These are phyloP conservation scores for Incumbomyces delicatus DNA, from an alignment of 2,329 filamentous ascomycete genomes.

Conservation along the genomic window DNA sequence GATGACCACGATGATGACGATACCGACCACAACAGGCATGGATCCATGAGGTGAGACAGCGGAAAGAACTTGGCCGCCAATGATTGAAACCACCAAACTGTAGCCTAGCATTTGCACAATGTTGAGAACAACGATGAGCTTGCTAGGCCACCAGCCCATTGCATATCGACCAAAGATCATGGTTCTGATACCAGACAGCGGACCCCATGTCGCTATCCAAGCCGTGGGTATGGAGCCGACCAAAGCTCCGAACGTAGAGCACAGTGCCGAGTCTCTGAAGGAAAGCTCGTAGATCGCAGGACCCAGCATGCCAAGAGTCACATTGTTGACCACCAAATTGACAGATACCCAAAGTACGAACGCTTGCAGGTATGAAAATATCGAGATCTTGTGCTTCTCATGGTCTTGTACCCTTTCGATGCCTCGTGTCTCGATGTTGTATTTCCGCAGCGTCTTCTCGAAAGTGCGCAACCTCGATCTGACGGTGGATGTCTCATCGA, in stretches of 20 bases:
- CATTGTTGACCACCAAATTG: slow-evolving; percentile 54
- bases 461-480: slow-evolving; percentile 18
- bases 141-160: slow-evolving; percentile 58
- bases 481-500: not conserved
- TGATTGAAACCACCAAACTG: slow-evolving; percentile 49
- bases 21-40: slow-evolving; percentile 56
- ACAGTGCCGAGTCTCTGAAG: slow-evolving; percentile 47
- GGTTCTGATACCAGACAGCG: slow-evolving; percentile 51
- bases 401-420: slow-evolving; percentile 48
- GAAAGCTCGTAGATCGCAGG: slow-evolving; percentile 49
- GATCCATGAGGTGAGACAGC: slow-evolving; percentile 50
- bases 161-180: slow-evolving; percentile 52
- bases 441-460: slow-evolving; percentile 32
- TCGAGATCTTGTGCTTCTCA: slow-evolving; percentile 44
- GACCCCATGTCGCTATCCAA: slow-evolving; percentile 54
- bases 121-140: slow-evolving; percentile 53
- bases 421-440: slow-evolving; percentile 48
- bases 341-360: slow-evolving; percentile 52
- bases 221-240: slow-evolving; percentile 46
- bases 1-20: slow-evolving; percentile 54
- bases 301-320: slow-evolving; percentile 55
- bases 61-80: slow-evolving; percentile 59
- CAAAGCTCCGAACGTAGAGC: slow-evolving; percentile 48
- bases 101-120: slow-evolving; percentile 55
- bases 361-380: slow-evolving; percentile 44